phyloP scores from a whole-genome alignment of 257 asterid genomes.

The Solanum commersonii region DNA sequence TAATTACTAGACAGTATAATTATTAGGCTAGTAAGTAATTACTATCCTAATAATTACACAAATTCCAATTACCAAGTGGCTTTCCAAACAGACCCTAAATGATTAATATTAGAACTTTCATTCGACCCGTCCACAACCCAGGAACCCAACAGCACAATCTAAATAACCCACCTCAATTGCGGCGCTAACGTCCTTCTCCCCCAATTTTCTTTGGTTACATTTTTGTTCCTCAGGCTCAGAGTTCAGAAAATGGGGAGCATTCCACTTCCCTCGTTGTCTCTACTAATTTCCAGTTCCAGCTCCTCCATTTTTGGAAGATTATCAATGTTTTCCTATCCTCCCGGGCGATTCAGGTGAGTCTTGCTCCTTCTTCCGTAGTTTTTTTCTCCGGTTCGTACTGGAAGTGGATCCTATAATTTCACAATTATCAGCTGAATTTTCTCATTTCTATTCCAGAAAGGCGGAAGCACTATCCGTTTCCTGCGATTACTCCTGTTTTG shows the following conservation, averaged over 20 bases:
- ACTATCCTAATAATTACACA: too few relatives aligned
- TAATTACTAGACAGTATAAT: too few relatives aligned
- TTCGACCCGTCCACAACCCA: background rate
- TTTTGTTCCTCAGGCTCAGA: background rate
- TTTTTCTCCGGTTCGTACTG: background rate
- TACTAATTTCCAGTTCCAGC: background rate
- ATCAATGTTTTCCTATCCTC: background rate
- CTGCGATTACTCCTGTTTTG: conserved; percentile 64
- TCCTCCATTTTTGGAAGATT: background rate
- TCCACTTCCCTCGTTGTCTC: background rate
- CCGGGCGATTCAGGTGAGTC: background rate
- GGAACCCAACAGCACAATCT: background rate
- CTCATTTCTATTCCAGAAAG: background rate
- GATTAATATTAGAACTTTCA: too few relatives aligned
- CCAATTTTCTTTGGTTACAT: background rate
- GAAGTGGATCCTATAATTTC: background rate
- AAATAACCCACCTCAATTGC: background rate
- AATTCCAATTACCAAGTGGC: too few relatives aligned
- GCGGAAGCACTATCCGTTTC: conserved; percentile 22
- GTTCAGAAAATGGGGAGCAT: background rate
- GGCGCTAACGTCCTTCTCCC: background rate
- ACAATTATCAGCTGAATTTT: background rate
- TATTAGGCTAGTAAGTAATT: too few relatives aligned
- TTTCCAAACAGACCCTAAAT: too few relatives aligned
- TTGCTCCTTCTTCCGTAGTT: background rate